Percentiles rank a stretch among this genome's conserved stretches.
phyloP scores from a whole-genome alignment of 306 rosid species.

The Cucurbita maxima region DNA sequence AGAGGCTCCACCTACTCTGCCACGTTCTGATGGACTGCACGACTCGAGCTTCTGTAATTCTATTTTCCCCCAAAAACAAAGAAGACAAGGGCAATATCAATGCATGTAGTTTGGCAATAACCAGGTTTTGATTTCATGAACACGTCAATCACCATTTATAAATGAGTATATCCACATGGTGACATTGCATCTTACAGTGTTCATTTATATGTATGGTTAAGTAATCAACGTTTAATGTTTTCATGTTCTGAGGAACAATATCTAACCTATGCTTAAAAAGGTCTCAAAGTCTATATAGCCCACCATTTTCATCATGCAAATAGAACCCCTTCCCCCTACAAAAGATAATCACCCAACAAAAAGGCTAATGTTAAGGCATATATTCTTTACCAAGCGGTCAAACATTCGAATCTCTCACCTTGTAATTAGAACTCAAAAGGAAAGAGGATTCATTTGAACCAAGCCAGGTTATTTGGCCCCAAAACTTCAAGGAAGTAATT shows the following conservation, averaged over 20 bases:
- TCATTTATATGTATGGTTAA: not conserved
- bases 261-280: not conserved
- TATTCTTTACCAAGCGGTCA: not conserved
- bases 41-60: not conserved
- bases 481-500: not conserved
- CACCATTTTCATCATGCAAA: too few relatives aligned
- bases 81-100: not conserved
- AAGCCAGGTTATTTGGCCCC: not conserved
- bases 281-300: not conserved
- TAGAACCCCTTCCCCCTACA: not conserved
- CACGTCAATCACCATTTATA: not conserved
- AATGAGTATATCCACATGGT: not conserved
- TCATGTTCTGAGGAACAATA: not conserved
- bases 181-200: not conserved
- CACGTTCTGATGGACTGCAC: not conserved
- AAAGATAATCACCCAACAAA: not conserved
- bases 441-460: not conserved
- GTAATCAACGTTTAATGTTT: not conserved
- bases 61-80: not conserved
- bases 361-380: too few relatives aligned
- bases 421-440: not conserved
- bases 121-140: not conserved
- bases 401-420: not conserved
- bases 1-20: not conserved
- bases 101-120: not conserved